Base-by-base conservation (phyloP, 805 yeast species). In the Tetrapisispora phaffii region DNA sequence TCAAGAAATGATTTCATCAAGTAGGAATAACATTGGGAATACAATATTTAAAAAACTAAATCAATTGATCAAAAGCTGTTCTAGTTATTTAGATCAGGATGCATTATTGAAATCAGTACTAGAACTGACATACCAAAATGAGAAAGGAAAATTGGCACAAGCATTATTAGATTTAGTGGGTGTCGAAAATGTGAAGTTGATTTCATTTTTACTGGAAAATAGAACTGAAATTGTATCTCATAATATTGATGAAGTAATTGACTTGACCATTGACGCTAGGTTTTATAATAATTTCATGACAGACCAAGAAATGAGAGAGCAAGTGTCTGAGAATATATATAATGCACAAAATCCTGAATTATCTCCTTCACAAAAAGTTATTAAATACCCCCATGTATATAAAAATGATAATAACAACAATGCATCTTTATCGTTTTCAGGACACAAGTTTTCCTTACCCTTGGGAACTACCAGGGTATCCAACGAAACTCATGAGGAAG, bases 371-470 rank as follows among this genome's bases (percentile, higher is more conserved):
- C 55, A 62, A 13, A 59, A 69, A 4, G 70, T 67, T 33, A 73
- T 73, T 17, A 68, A 74, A 44, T 90, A 87, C 55, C 96, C 97
- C 0, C 95, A 94, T 65, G 97, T 93, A 1, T 93, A 73, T 62
- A 77, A 84, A 50, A 69, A 81, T 37, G 77, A 75, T 42, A 86
- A 79, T 36, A 78, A 81, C 0, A 80, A 84, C 7, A 52, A 53
- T 10, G 46, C 62, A 5, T 78, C 77, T 28, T 60, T 86, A n/a
- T 79, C 89, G 0, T 75, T 86, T 38, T 76, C 86, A 7, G 97
- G 97, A 1, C 83, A 82, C 48, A 83, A 82, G 56, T 85, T 79
- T 55, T 69, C 82, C 1, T 69, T 93, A 12, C 98, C 98, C 0
- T 65, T 68, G 2, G 97, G 97, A 0, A 81, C 96, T 0, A 78